Evolutionary conservation across 352 stramenopile genomes (phyloP), one percentile per base, ranked within the genome.

Genomic region (Phytophthora fragariaefolia): DNA sequence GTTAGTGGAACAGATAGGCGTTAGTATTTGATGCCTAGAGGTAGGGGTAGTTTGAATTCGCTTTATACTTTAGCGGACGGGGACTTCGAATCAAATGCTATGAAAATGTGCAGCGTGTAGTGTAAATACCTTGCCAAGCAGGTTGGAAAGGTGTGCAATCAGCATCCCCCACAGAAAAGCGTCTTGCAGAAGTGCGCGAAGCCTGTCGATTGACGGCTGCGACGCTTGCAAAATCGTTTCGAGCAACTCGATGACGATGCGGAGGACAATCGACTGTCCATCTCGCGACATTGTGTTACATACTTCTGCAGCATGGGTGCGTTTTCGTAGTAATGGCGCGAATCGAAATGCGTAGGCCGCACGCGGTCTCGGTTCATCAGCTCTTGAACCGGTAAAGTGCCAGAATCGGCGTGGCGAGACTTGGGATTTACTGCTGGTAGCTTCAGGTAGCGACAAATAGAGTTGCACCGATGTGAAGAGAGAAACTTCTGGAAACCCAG

Each of bases 401-500:
- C 87, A 1, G 81, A 83, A 58, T 95, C 85, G 1, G 84, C 80
- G 43, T 92, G 81, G 22, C 83, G 79, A 13, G 90, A 76, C 65
- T 95, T 93, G 3, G 87, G 87, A 38, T 95, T 95, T 24, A 93
- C 82, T 1, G 77, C 69, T 48, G 87, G 87, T 6, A 95, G 74
- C 65, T 95, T 95, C 45, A 95, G 72, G 62, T 95, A 95, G 50
- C 83, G 83, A 49, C 87, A 95, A 56, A 97, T 96, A 24, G 83
- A 91, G 65, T 97, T 97, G 79, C 90, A 97, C 18, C 86, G 85
- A 49, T 97, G 90, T 6, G 87, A 92, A 10, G 87, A 89, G 23
- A 96, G 67, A 50, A 96, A 96, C 42, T 95, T 95, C 42, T 96
- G 81, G 54, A 96, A 95, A 34, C 89, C 89, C 10, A 90, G 63